Base-by-base conservation (phyloP, 306 rosid species). In the Lathyrus oleraceus region DNA sequence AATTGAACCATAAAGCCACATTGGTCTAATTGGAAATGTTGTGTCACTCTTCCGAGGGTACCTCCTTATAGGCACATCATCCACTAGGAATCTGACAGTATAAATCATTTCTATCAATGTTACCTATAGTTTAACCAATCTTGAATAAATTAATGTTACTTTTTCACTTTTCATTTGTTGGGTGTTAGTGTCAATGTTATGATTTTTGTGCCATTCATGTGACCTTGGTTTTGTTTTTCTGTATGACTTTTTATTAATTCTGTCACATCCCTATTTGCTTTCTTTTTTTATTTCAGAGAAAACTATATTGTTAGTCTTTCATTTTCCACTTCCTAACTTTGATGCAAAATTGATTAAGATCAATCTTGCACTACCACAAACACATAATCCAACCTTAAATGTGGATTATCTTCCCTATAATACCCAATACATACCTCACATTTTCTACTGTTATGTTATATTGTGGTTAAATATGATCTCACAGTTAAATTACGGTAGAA, bases 1-100 rank as follows among this genome's bases (percentile, higher is more conserved):
- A 65, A 94, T 94, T 74, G 99, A 94, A 20, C 99, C 99, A 73
- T 94, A 94, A 0, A 91, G 69, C 99, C 99, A 94, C 97, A 94
- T 91, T 88, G 99, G 99, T 77, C 96, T 89, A 4, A 84, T 51
- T 1, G 99, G 99, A 79, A 90, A 94, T 32, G 97, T 88, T 54
- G 87, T 76, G 1, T 0, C 87, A 74, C 91, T 94, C 70, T 83
- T 94, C 71, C 87, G 89, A 5, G 85, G 86, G 81, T 94, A 94
- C 82, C 91, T 87, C 73, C 99, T 87, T 78, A 94, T 83, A 21
- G 99, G 99, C 81, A 91, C 85, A 79, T 94, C 97, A 83, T 94
- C 99, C 52, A 94, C 99, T 3, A 94, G 85, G 81, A 94, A 91
- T 84, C 99, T 94, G 79, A 65, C 53, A 71, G 60, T 19, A 10